phyloP scores from a whole-genome alignment of 2,329 filamentous ascomycete species.

The Cercospora sp. region DNA sequence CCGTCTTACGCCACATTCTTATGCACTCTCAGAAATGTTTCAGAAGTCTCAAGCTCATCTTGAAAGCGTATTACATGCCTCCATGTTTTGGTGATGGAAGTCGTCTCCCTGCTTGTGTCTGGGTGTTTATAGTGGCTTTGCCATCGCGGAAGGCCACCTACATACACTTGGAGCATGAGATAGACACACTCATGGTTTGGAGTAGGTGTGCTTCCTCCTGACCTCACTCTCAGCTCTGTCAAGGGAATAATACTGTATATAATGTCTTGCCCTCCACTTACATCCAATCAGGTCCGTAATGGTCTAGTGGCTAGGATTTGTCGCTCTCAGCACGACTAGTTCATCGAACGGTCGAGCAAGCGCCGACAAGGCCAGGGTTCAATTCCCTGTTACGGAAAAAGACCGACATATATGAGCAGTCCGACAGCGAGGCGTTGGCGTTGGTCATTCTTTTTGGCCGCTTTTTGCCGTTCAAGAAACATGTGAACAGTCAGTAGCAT shows the following conservation, averaged over 20 bases:
- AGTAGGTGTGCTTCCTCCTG: not conserved
- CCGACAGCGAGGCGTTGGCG: too few species aligned
- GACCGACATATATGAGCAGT: too few species aligned
- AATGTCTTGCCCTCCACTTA: too few species aligned
- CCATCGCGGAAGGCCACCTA: too few species aligned
- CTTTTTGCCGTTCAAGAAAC: not conserved
- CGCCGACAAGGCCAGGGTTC: not conserved
- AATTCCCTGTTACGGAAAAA: not conserved
- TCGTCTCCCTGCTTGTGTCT: not conserved
- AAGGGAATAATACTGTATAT: too few species aligned
- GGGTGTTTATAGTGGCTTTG: too few species aligned
- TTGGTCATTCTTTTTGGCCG: too few species aligned
- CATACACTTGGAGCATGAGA: not conserved
- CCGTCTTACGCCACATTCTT: not conserved
- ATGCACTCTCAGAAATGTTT: not conserved
- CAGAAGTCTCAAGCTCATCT: not conserved
- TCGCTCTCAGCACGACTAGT: not conserved
- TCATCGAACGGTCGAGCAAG: too few species aligned
- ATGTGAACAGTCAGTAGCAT: not conserved
- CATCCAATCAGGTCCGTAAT: not conserved
- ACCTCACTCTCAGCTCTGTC: too few species aligned
- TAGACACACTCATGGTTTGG: not conserved
- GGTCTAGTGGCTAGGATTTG: not conserved
- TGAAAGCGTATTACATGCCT: not conserved
- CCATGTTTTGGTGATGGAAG: not conserved